Evolutionary conservation across 345 rosid genomes (phyloP).

Genomic region (Zanthoxylum bungeanum): DNA sequence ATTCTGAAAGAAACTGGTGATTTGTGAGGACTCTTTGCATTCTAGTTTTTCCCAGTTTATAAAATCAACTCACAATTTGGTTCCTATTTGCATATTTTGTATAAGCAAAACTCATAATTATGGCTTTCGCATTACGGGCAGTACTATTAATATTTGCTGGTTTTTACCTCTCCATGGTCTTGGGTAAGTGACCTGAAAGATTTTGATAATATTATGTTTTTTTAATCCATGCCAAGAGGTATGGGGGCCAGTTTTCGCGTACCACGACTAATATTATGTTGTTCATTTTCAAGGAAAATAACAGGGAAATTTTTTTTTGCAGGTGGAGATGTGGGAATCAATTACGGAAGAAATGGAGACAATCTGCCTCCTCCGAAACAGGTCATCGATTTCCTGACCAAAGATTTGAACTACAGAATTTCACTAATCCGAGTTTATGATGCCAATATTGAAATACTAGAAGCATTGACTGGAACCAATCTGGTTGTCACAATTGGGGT

Average conservation of each 20-base stretch:
- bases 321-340: constrained; percentile 26
- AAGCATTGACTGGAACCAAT: constrained; percentile 20
- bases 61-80: not conserved
- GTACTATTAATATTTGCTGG: not conserved
- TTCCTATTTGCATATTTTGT: not conserved
- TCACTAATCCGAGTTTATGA: constrained; percentile 12
- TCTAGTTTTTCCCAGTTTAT: not conserved
- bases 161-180: not conserved
- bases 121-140: not conserved
- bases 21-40: not conserved
- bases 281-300: not conserved
- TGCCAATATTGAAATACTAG: constrained; percentile 15
- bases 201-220: not conserved
- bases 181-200: not conserved
- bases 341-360: constrained; percentile 18
- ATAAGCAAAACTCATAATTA: not conserved
- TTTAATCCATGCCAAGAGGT: not conserved
- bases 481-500: constrained; percentile 13
- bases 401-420: not conserved
- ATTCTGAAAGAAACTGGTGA: not conserved
- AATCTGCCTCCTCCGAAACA: constrained; percentile 22
- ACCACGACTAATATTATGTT: too few species aligned
- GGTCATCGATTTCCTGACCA: constrained; percentile 16
- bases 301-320: not conserved
- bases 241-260: too few species aligned